phyloP scores from a whole-genome alignment of 768 basidiomycete genomes.

The Lyophyllum atratum region DNA sequence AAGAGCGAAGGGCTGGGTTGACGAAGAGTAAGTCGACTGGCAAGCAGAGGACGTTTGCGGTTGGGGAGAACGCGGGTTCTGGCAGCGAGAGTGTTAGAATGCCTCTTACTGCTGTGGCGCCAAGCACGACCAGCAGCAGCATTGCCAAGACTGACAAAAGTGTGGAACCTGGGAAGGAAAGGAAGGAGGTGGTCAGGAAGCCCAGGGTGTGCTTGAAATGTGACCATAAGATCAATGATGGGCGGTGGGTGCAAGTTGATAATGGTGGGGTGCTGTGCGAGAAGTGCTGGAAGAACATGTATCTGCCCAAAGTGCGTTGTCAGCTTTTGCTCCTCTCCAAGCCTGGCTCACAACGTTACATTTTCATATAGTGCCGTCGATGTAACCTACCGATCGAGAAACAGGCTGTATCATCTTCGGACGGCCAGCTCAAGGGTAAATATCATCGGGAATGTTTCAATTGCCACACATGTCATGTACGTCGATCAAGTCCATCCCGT shows the following conservation, averaged over 20 bases:
- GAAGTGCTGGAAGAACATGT: slow-evolving; percentile 94
- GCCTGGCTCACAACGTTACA: slow-evolving; percentile 1
- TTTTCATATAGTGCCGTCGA: slow-evolving; percentile 68
- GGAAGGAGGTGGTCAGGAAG: slow-evolving; percentile 34
- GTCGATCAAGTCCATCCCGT: slow-evolving; percentile 17
- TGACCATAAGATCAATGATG: slow-evolving; percentile 68
- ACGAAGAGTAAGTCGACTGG: slow-evolving; percentile 36
- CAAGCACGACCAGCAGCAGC: slow-evolving; percentile 38
- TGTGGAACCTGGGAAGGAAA: slow-evolving; percentile 16
- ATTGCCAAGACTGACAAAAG: slow-evolving; percentile 46
- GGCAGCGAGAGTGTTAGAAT: slow-evolving; percentile 13
- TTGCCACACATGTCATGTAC: slow-evolving; percentile 79
- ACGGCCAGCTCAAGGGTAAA: slow-evolving; percentile 95
- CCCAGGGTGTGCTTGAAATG: slow-evolving; percentile 68
- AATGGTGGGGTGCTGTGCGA: slow-evolving; percentile 83
- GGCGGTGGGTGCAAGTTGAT: slow-evolving; percentile 81
- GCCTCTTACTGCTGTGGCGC: slow-evolving; percentile 15
- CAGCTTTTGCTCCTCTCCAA: slow-evolving; percentile 3
- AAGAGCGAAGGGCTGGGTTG: slow-evolving; percentile 20
- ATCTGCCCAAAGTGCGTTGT: slow-evolving; percentile 76
- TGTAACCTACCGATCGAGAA: slow-evolving; percentile 88
- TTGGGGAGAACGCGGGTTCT: not conserved
- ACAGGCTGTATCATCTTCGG: slow-evolving; percentile 86
- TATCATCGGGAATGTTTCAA: slow-evolving; percentile 93
- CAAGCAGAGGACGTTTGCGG: slow-evolving; percentile 21